Evolutionary conservation across 495 filamentous ascomycete genomes (phyloP).

Genomic region (Tetracladium marchalianum): DNA sequence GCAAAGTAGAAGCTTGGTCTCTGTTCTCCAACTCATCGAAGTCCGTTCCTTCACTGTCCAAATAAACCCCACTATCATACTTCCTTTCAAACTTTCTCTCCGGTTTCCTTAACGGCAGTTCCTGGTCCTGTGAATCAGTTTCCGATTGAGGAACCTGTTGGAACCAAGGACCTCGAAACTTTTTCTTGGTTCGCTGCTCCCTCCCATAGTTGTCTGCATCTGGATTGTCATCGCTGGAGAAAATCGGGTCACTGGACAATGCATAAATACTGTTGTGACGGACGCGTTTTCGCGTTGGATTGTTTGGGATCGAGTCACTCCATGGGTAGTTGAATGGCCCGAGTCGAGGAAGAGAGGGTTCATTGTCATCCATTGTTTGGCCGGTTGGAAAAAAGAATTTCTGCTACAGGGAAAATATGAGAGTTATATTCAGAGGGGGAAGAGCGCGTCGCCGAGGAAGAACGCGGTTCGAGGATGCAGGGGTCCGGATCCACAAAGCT

Average conservation of each 20-base stretch:
- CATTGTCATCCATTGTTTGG: constrained; percentile 28
- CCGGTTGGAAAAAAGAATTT: background rate
- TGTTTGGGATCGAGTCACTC: constrained; percentile 16
- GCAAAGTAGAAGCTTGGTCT: background rate
- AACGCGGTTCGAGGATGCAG: too few relatives aligned
- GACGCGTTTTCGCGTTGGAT: constrained; percentile 31
- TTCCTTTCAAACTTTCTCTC: constrained; percentile 52
- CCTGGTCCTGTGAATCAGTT: constrained; percentile 18
- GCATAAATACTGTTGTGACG: constrained; percentile 22
- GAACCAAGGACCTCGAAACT: constrained; percentile 65
- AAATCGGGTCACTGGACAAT: constrained; percentile 62
- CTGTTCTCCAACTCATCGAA: constrained; percentile 24
- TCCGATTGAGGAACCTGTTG: constrained; percentile 41
- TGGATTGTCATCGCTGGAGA: constrained; percentile 71
- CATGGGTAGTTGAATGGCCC: constrained; percentile 21
- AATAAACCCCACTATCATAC: constrained; percentile 76
- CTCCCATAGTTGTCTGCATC: constrained; percentile 59
- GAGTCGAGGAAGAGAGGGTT: constrained; percentile 33
- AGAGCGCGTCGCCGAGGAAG: too few relatives aligned
- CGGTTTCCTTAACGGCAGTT: constrained; percentile 23
- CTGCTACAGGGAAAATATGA: background rate
- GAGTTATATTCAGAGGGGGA: background rate
- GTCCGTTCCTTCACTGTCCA: constrained; percentile 51
- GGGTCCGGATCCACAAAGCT: too few relatives aligned
- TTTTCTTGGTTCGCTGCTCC: constrained; percentile 42